Evolutionary conservation across 345 rosid genomes (phyloP), one percentile per base, ranked within the genome.

Genomic region (Triadica sebifera): DNA sequence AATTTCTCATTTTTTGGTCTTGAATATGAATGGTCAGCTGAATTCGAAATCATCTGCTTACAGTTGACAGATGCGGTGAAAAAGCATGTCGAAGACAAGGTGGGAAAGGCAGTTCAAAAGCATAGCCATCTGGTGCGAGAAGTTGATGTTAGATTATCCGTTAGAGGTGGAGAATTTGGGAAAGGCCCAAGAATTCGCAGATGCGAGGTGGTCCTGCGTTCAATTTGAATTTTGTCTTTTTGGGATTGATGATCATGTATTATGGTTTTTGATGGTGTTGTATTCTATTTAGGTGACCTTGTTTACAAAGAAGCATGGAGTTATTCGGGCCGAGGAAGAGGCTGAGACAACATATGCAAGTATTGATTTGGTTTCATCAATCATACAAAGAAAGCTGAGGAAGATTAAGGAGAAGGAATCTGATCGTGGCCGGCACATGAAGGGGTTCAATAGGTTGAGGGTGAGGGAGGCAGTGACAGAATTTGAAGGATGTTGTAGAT

Each of bases 341-440:
- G 90, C 90, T 0, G 98, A 92, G 84, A 84, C 98, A 0, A 80
- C 89, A 7, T 89, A 80, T 39, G 97, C 84, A 20, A 87, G 97
- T 79, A 92, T 94, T 10, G 98, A 94, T 77, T 81, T 91, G 87
- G 98, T 82, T 11, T 89, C 98, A 7, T 81, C 97, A 5, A 87
- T 91, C 51, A 75, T 92, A 37, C 90, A 89, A 56, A 79, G 98
- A 78, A 94, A 94, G 86, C 70, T 94, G 77, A 90, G 97, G 84
- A 94, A 94, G 89, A 94, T 94, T 57, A 94, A 92, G 89, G 98
- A 94, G 86, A 94, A 94, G 82, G 97, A 79, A 4, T 88, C 97
- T 22, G 98, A 94, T 60, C 98, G 78, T 78, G 98, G 98, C 70
- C 87, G 97, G 39, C 98, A 94, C 78, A 85, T 92, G 92, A 94